Evolutionary conservation across 352 stramenopile species (phyloP).

Genomic region (Globisporangium apiculatum): DNA sequence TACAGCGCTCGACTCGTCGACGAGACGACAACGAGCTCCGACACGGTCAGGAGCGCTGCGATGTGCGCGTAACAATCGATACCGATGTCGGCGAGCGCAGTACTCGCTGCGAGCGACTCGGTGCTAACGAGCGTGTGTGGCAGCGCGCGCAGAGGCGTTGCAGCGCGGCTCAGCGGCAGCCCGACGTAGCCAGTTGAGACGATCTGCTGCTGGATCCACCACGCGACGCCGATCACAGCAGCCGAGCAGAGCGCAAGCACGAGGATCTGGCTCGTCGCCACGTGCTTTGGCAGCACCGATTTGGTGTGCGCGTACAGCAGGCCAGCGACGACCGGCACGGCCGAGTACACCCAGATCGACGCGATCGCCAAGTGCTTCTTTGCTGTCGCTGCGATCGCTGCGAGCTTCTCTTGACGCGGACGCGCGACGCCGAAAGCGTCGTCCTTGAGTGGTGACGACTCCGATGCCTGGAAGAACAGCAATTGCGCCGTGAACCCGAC

Average conservation of each 20-base stretch:
- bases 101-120: background rate
- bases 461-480: constrained; percentile 33
- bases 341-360: constrained; percentile 17
- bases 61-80: constrained; percentile 28
- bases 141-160: background rate
- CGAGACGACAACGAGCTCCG: constrained; percentile 25
- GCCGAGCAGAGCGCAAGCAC: constrained; percentile 26
- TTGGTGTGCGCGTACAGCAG: constrained; percentile 22
- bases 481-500: constrained; percentile 40
- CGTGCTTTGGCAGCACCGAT: constrained; percentile 20
- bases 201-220: constrained; percentile 45
- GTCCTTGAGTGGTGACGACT: constrained; percentile 6
- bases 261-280: constrained; percentile 22
- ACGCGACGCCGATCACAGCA: constrained; percentile 28
- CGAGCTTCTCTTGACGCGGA: constrained; percentile 6
- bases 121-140: background rate
- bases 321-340: constrained; percentile 7
- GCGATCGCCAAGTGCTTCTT: constrained; percentile 8
- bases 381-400: constrained; percentile 4
- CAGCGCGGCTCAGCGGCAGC: background rate
- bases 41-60: constrained; percentile 23
- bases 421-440: background rate
- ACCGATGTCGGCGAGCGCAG: constrained; percentile 12
- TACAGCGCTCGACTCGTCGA: constrained; percentile 16
- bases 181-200: constrained; percentile 6